Evolutionary conservation across 345 rosid species (phyloP).

Genomic region (Mercurialis annua): DNA sequence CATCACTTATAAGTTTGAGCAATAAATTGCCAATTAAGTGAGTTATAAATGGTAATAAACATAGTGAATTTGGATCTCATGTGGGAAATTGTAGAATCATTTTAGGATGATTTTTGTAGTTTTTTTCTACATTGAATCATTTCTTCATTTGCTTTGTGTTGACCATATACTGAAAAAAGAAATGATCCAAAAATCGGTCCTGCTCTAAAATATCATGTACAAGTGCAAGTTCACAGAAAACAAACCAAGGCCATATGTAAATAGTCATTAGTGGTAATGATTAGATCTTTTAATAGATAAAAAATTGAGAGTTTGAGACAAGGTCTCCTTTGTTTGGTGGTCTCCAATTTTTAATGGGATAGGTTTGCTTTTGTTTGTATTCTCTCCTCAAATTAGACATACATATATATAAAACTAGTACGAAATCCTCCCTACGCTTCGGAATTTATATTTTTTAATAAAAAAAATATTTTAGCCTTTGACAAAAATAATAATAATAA

Average conservation of each 20-base stretch:
- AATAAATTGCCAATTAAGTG: no score
- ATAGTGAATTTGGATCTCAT: no score
- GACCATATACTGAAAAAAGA: slow-evolving; percentile 9
- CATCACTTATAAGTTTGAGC: no score
- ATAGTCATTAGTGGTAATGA: slow-evolving; percentile 28
- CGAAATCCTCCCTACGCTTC: no score
- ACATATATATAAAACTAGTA: neutral
- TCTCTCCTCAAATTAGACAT: neutral
- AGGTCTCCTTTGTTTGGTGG: neutral
- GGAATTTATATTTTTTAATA: no score
- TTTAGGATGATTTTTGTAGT: no score
- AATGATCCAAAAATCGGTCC: slow-evolving; percentile 9
- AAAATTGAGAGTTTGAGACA: neutral
- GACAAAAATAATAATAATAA: no score
- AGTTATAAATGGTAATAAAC: no score
- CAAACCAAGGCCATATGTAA: slow-evolving; percentile 21
- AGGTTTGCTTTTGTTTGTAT: slow-evolving; percentile 2
- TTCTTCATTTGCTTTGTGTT: neutral
- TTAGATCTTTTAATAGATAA: slow-evolving; percentile 1
- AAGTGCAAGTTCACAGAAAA: slow-evolving; percentile 10
- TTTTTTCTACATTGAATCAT: no score
- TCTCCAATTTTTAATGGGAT: slow-evolving; percentile 19
- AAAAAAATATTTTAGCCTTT: no score
- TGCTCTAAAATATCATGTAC: slow-evolving; percentile 10
- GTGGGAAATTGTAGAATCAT: no score